Evolutionary conservation across 2,329 filamentous ascomycete genomes (phyloP).

Genomic region (Hypoxylon sp.): DNA sequence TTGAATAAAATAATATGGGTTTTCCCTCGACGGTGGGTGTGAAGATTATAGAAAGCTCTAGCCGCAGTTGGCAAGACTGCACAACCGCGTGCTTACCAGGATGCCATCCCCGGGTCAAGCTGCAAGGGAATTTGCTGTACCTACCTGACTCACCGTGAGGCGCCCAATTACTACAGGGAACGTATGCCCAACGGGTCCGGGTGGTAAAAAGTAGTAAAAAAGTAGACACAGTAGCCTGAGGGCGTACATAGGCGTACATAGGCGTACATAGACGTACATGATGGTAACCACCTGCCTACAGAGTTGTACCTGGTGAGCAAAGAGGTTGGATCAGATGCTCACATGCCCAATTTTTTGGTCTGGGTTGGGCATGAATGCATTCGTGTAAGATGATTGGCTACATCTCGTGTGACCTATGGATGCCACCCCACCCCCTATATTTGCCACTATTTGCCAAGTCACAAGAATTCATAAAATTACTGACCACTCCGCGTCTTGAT

Average conservation of each 20-base stretch:
- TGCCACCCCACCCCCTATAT: conserved; percentile 40
- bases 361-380: conserved; percentile 53
- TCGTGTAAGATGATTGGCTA: conserved; percentile 48
- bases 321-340: conserved; percentile 45
- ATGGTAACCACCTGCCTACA: conserved; percentile 32
- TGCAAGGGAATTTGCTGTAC: conserved; percentile 45
- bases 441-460: conserved; percentile 44
- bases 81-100: conserved; percentile 46
- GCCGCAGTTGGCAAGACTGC: conserved; percentile 37
- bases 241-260: conserved; percentile 14
- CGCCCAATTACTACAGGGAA: conserved; percentile 51
- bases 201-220: conserved; percentile 13
- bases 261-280: conserved; percentile 5
- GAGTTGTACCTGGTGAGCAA: conserved; percentile 41
- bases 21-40: conserved; percentile 43
- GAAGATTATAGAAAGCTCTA: conserved; percentile 29
- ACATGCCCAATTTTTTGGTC: conserved; percentile 30
- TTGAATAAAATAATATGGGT: conserved; percentile 36
- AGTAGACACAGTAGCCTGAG: conserved; percentile 43
- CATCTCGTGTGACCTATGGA: conserved; percentile 32
- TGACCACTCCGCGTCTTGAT: conserved; percentile 40
- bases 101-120: conserved; percentile 43
- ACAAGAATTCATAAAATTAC: conserved; percentile 39
- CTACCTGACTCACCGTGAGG: conserved; percentile 54
- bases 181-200: conserved; percentile 49